phyloP scores from a whole-genome alignment of 441 rosid species.

The Erodium trifolium region DNA sequence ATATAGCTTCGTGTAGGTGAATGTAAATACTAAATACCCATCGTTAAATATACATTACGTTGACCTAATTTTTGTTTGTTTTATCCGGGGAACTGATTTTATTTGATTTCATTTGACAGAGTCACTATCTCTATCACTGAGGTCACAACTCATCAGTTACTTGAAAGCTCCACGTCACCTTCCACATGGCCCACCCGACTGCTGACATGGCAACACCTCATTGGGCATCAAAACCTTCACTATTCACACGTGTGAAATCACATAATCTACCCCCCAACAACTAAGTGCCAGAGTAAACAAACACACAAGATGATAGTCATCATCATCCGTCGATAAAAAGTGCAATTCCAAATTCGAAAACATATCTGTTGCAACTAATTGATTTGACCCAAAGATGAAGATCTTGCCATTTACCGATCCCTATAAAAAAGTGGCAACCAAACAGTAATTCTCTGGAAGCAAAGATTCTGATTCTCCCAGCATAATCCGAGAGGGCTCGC shows the following conservation, averaged over 20 bases:
- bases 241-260: not conserved
- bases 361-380: not conserved
- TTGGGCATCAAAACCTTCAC: not conserved
- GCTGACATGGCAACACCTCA: not conserved
- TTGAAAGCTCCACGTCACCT: not conserved
- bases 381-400: not conserved
- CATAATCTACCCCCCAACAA: not conserved
- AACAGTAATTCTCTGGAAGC: not conserved
- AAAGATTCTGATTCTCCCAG: not conserved
- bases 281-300: not conserved
- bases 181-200: not conserved
- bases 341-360: not conserved
- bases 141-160: no score
- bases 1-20: no score
- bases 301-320: not conserved
- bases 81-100: not conserved
- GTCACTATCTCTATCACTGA: not conserved
- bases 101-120: not conserved
- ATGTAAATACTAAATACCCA: no score
- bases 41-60: no score
- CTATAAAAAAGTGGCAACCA: constrained; percentile 1
- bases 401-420: not conserved
- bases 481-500: not conserved
- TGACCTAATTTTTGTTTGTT: not conserved
- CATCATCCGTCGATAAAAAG: not conserved